Conservation (phyloP, 2,329 filamentous ascomycete genomes). For the Ophiocordyceps sinensis region DNA sequence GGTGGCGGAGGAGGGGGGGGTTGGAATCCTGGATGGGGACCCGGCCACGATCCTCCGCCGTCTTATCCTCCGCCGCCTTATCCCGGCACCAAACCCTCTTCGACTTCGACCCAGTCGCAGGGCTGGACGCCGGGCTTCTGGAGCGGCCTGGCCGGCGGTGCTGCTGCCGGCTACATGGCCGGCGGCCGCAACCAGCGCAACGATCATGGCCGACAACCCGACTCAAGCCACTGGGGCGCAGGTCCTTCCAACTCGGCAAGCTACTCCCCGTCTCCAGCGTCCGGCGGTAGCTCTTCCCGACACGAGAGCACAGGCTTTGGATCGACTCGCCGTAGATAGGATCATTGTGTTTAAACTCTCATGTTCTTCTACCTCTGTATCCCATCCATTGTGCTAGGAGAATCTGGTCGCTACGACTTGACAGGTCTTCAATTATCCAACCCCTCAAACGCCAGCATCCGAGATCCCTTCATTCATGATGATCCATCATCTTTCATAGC, state of each 20-base stretch:
- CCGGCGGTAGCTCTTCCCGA: constrained; percentile 26
- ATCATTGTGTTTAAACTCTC: background rate
- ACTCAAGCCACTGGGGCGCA: constrained; percentile 15
- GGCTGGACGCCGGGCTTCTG: constrained; percentile 64
- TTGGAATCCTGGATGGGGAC: constrained; percentile 21
- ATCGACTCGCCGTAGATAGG: constrained; percentile 45
- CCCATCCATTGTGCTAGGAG: background rate
- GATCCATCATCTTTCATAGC: constrained; percentile 4
- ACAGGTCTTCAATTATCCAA: constrained; percentile 6
- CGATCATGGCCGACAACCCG: constrained; percentile 14
- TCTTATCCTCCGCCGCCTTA: constrained; percentile 35
- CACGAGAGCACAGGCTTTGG: constrained; percentile 62
- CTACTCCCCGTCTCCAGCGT: constrained; percentile 19
- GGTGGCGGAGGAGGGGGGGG: constrained; percentile 25
- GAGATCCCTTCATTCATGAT: background rate
- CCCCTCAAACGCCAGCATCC: constrained; percentile 4
- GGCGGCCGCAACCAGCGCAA: constrained; percentile 30
- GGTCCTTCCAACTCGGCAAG: constrained; percentile 8
- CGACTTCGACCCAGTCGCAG: constrained; percentile 15
- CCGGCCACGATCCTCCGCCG: constrained; percentile 36
- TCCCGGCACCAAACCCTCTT: constrained; percentile 22
- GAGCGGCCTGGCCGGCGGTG: constrained; percentile 52
- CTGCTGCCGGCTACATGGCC: constrained; percentile 53
- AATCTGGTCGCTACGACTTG: constrained; percentile 1
- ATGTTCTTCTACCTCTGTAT: background rate